Base-by-base conservation (phyloP, 345 rosid genomes). In the Hirschfeldia incana region DNA sequence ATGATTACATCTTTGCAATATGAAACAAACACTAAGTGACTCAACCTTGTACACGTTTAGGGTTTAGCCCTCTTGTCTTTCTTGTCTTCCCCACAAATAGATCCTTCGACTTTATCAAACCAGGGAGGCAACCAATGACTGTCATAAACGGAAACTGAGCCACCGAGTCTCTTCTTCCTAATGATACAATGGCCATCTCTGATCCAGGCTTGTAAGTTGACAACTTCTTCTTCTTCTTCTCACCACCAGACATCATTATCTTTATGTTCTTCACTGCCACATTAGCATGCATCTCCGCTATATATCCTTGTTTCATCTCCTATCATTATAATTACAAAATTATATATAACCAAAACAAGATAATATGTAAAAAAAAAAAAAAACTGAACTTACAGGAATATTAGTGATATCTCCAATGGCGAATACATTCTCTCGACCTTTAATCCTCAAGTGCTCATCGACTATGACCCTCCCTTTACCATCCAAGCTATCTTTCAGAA, bases 361-460 rank as follows among this genome's bases (percentile, higher is more conserved):
- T 1, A 63, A 60, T 33, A 46, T 21, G 16, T 51, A 65, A 30
- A 66, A 78, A 32, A 78, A 32, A 46, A 6, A 12, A 17, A 3
- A 21, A 32, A 28, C 4, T 44, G 55, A 39, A 79, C 91, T 88
- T 88, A 92, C 97, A 1, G 73, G 81, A 60, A 92, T 79, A 32
- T 90, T 81, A 9, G 97, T 92, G 72, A 94, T 85, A 72, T 91
- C 98, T 67, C 97, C 97, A 17, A 92, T 78, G 7, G 94, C 92
- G 13, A 90, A 92, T 8, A 91, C 81, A 29, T 88, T 92, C 32
- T 29, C 83, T 51, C 51, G 77, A 64, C 86, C 89, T 70, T 78
- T 84, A 51, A 89, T 87, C 71, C 93, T 83, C 82, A 92, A 75
- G 83, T 80, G 39, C 76, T 85, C 89, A 76, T 94, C 97, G 4